Conservation (phyloP, 108 stramenopile species). For the Cyclotella baltica region DNA sequence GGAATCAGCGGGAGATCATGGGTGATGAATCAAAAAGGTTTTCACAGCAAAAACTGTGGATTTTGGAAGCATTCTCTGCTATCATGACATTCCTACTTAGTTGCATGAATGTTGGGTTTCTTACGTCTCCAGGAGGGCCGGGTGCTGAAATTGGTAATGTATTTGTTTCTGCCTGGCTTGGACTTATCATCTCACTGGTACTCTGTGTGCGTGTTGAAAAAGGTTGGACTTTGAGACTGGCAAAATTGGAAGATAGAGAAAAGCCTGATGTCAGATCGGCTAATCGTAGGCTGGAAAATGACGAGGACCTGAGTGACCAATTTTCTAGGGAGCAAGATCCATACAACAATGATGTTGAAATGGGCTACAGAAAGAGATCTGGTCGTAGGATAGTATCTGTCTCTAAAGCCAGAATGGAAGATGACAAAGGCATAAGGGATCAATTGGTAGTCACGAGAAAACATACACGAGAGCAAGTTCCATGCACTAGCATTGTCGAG, state of each 20-base stretch:
- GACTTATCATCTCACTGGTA: conserved; percentile 25
- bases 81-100: conserved; percentile 21
- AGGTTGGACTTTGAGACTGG: conserved; percentile 2
- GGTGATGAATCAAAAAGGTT: conserved; percentile 15
- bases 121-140: conserved; percentile 35
- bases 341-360: conserved; percentile 8
- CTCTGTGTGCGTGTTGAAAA: conserved; percentile 25
- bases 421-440: too few species aligned
- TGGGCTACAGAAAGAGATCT: not conserved
- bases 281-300: not conserved
- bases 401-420: too few species aligned
- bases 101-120: conserved; percentile 31
- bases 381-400: too few species aligned
- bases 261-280: not conserved
- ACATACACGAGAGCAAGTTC: too few species aligned
- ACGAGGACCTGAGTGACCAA: not conserved
- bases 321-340: not conserved
- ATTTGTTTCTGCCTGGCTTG: conserved; percentile 33
- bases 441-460: too few species aligned
- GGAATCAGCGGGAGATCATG: conserved; percentile 36
- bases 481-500: too few species aligned
- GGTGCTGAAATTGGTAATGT: conserved; percentile 27
- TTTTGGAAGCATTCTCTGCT: conserved; percentile 17
- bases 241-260: not conserved
- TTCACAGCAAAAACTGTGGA: conserved; percentile 10